A percentile compares a stretch with the other conserved stretches of the same genome.
Conservation (phyloP, 1,284 basidiomycete species). For the Apiotrichum laibachii region DNA sequence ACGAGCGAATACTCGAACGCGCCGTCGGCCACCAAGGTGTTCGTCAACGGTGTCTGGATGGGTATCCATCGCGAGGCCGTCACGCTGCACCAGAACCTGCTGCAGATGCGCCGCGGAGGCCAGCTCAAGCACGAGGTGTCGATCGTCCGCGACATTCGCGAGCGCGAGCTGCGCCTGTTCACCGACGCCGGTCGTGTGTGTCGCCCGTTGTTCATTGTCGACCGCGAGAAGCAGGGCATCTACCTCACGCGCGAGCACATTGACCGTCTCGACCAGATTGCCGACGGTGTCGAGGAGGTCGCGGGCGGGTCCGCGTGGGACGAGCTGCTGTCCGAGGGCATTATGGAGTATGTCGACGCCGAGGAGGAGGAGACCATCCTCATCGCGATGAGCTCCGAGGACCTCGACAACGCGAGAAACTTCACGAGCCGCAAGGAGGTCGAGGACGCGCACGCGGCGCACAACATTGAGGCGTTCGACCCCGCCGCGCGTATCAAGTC, state of each 20-base stretch:
- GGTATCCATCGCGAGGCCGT: constrained; percentile 96
- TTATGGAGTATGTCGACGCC: constrained; percentile 93
- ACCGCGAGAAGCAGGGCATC: constrained; percentile 72
- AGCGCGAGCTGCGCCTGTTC: constrained; percentile 88
- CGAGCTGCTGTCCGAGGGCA: constrained; percentile 77
- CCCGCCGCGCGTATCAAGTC: constrained; percentile 84
- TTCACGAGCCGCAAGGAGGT: constrained; percentile 35
- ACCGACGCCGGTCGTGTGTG: constrained; percentile 96
- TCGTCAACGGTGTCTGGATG: constrained; percentile 99
- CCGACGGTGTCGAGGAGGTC: constrained; percentile 57
- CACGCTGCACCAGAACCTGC: constrained; percentile 87
- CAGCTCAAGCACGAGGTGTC: constrained; percentile 96
- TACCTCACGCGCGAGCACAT: constrained; percentile 81
- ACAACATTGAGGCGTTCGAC: constrained; percentile 62
- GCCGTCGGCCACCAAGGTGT: constrained; percentile 87
- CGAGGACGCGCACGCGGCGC: constrained; percentile 55
- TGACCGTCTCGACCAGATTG: constrained; percentile 51
- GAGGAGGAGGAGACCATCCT: constrained; percentile 99
- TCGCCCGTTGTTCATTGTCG: constrained; percentile 95
- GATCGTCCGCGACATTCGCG: constrained; percentile 94
- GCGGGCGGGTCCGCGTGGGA: constrained; percentile 72
- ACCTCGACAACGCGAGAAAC: constrained; percentile 71
- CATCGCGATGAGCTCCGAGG: constrained; percentile 98
- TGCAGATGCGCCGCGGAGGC: constrained; percentile 86
- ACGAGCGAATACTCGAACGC: constrained; percentile 86